Evolutionary conservation across 1,284 basidiomycete species (phyloP).

Genomic region (Cutaneotrichosporon cutaneum): DNA sequence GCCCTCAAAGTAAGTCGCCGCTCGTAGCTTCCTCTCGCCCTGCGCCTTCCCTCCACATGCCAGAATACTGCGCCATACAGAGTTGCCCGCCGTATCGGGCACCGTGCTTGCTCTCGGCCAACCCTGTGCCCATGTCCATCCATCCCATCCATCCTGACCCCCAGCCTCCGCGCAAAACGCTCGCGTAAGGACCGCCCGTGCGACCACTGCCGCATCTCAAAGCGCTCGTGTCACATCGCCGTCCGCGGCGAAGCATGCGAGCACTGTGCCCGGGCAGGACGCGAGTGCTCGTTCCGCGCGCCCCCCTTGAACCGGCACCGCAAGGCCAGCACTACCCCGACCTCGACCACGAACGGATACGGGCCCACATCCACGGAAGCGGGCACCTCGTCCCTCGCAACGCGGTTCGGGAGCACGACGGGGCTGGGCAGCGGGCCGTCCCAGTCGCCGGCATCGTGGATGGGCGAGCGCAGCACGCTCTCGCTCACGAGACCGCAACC

Average conservation of each 20-base stretch:
- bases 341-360: not conserved
- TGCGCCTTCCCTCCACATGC: not conserved
- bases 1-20: not conserved
- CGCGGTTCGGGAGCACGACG: constrained; percentile 2
- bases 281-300: constrained; percentile 23
- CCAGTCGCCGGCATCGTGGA: constrained; percentile 12
- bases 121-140: not conserved
- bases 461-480: constrained; percentile 16
- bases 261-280: constrained; percentile 17
- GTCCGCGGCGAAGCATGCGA: constrained; percentile 26
- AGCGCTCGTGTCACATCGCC: constrained; percentile 24
- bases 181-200: constrained; percentile 30
- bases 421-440: not conserved
- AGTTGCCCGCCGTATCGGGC: constrained; percentile 1
- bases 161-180: constrained; percentile 21
- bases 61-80: no score
- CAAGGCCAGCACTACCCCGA: constrained; percentile 13
- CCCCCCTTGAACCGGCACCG: constrained; percentile 25
- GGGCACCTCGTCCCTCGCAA: constrained; percentile 1
- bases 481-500: not conserved
- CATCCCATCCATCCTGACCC: not conserved
- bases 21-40: not conserved
- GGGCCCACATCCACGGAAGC: not conserved
- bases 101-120: not conserved
- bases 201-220: constrained; percentile 27